These are phyloP conservation scores for Heimioporus retisporus DNA, from an alignment of 1,284 basidiomycete genomes.

Conservation along the genomic window DNA sequence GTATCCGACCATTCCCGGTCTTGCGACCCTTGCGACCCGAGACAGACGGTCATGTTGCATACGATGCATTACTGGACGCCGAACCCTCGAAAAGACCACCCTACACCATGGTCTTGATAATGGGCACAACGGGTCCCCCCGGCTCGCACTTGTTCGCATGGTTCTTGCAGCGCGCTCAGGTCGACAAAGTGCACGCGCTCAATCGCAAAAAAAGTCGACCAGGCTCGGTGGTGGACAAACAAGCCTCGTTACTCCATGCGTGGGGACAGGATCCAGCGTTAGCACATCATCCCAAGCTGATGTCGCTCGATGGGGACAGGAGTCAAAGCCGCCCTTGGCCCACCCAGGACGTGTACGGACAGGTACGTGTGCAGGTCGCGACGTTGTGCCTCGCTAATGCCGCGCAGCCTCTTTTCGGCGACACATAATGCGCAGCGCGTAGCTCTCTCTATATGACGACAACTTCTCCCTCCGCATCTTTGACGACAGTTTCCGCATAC, in stretches of 20 bases:
- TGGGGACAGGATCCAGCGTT: constrained; percentile 27
- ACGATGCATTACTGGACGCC: constrained; percentile 18
- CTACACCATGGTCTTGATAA: constrained; percentile 33
- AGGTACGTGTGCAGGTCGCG: neutral
- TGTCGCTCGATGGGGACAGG: constrained; percentile 21
- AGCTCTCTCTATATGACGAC: too few species aligned
- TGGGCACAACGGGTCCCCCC: constrained; percentile 39
- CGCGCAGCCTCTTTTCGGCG: constrained; percentile 27
- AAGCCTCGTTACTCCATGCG: constrained; percentile 40
- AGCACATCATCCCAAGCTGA: constrained; percentile 23
- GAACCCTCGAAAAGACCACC: constrained; percentile 12
- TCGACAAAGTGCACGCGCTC: constrained; percentile 25
- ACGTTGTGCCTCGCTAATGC: neutral
- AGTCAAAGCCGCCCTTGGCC: too few species aligned
- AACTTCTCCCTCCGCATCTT: neutral
- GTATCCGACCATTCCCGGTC: constrained; percentile 42
- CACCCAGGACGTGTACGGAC: too few species aligned
- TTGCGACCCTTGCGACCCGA: constrained; percentile 31
- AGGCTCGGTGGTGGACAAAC: constrained; percentile 22
- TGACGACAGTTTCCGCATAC: constrained; percentile 29
- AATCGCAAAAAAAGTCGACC: constrained; percentile 24
- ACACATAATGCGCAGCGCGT: constrained; percentile 37
- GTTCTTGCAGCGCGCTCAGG: constrained; percentile 14
- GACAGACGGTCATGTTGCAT: neutral
- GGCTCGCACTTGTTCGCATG: constrained; percentile 32